Percentiles rank a stretch among this genome's conserved stretches.
Conservation (phyloP, 2,329 filamentous ascomycete genomes). For the Diaporthe vaccinii region DNA sequence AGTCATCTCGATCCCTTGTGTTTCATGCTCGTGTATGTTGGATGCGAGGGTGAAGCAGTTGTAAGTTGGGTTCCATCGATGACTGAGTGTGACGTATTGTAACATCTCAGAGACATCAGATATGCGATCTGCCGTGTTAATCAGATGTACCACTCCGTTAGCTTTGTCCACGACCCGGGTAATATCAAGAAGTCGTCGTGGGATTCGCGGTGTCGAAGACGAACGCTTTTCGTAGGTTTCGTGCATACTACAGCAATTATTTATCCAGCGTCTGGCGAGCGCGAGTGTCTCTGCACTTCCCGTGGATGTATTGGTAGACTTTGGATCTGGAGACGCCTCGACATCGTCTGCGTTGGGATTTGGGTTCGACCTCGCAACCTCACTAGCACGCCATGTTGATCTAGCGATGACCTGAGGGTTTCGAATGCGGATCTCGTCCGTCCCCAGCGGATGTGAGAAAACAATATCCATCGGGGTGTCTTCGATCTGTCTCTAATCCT, state of each 20-base stretch:
- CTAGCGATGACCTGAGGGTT: constrained; percentile 8
- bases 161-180: neutral
- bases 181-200: neutral
- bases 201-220: neutral
- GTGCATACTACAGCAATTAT: neutral
- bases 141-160: neutral
- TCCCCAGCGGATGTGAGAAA: constrained; percentile 4
- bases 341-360: neutral
- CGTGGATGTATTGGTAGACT: neutral
- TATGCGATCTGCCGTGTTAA: neutral
- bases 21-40: constrained; percentile 4
- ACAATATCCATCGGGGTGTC: constrained; percentile 13
- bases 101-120: neutral
- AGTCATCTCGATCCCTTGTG: constrained; percentile 3
- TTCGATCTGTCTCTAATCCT: constrained; percentile 15
- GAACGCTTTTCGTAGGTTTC: neutral
- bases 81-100: neutral
- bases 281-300: neutral
- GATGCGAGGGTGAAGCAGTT: constrained; percentile 21
- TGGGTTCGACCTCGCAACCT: neutral
- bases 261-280: neutral
- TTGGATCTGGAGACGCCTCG: neutral
- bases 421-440: constrained; percentile 13
- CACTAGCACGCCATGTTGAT: neutral
- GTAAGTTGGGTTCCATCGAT: constrained; percentile 24